Evolutionary conservation across 164 flowering plant genomes (phyloP).

Genomic region (Vitis cinerea): DNA sequence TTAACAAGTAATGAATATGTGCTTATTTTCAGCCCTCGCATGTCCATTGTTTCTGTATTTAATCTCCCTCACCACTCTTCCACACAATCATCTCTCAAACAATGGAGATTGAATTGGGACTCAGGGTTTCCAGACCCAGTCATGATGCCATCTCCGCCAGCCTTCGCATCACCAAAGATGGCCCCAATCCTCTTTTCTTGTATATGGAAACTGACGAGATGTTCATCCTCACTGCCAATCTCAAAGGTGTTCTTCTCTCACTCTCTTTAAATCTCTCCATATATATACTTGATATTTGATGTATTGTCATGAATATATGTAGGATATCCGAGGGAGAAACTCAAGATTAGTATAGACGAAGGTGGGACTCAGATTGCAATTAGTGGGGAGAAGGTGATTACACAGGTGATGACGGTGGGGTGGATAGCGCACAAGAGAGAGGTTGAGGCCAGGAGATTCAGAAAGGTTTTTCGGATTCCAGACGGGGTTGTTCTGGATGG

Average conservation of each 20-base stretch:
- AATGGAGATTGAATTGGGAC: slow-evolving; percentile 62
- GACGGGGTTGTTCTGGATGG: slow-evolving; percentile 38
- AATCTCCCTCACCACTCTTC: not conserved
- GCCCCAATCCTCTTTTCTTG: slow-evolving; percentile 41
- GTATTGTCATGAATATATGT: not conserved
- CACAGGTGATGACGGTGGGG: not conserved
- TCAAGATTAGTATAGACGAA: slow-evolving; percentile 41
- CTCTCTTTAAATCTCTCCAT: not conserved
- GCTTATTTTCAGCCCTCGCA: slow-evolving; percentile 9
- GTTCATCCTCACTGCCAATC: slow-evolving; percentile 47
- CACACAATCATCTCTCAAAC: not conserved
- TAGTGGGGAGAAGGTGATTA: slow-evolving; percentile 34
- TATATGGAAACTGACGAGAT: slow-evolving; percentile 36
- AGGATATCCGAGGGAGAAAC: slow-evolving; percentile 36
- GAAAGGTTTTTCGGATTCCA: slow-evolving; percentile 40
- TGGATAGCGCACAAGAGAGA: slow-evolving; percentile 1
- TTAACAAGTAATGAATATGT: slow-evolving; percentile 35
- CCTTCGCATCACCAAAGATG: slow-evolving; percentile 39
- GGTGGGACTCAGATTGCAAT: slow-evolving; percentile 37
- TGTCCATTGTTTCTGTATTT: not conserved
- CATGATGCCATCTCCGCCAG: slow-evolving; percentile 39
- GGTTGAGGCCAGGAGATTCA: slow-evolving; percentile 27
- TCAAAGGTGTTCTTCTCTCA: slow-evolving; percentile 29
- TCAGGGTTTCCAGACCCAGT: slow-evolving; percentile 51
- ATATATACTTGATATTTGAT: not conserved